Percentiles rank a stretch among this genome's conserved stretches.
These are phyloP conservation scores for Cyclostephanos tholiformis DNA, from an alignment of 108 stramenopile species.

Conservation along the genomic window DNA sequence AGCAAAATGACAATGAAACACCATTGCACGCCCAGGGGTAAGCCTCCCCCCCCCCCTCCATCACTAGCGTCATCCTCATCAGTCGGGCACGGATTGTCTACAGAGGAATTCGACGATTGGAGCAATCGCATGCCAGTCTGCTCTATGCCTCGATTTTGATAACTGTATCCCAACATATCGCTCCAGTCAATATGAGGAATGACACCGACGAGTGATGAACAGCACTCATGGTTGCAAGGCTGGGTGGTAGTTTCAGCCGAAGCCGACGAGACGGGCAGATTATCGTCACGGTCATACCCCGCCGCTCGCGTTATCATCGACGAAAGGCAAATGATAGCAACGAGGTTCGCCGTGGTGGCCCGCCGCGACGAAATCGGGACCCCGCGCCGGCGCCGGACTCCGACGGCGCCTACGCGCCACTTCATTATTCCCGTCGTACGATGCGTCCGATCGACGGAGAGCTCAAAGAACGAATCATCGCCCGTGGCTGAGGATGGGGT, in stretches of 20 bases:
- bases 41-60: constrained; percentile 3
- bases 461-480: neutral
- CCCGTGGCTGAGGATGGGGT: neutral
- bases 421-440: neutral
- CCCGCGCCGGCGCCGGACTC: neutral
- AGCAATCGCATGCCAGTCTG: neutral
- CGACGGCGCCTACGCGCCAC: neutral
- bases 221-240: constrained; percentile 26
- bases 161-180: neutral
- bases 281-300: neutral
- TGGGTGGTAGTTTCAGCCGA: neutral
- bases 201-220: constrained; percentile 3
- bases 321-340: neutral
- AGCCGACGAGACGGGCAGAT: neutral
- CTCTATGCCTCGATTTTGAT: neutral
- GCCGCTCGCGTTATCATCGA: neutral
- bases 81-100: constrained; percentile 14
- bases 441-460: neutral
- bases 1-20: constrained; percentile 65
- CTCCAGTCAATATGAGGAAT: constrained; percentile 8
- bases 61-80: neutral
- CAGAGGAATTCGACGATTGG: neutral
- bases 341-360: constrained; percentile 1
- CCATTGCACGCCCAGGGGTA: constrained; percentile 64
- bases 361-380: neutral